Base-by-base conservation (phyloP, 257 asterid species). In the Echites panduratus region DNA sequence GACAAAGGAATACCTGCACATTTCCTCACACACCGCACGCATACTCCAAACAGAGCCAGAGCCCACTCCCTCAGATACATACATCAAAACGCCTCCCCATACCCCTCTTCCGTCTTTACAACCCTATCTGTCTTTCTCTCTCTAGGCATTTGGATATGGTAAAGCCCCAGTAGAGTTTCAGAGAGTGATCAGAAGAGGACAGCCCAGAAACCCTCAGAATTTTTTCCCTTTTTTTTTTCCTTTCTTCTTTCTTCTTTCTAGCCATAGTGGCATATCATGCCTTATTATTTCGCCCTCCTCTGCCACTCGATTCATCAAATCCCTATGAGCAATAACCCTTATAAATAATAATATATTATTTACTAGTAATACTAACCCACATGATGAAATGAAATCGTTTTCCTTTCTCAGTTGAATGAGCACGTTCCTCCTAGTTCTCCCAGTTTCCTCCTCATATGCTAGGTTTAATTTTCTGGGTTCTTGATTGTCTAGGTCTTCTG, bases 1-100 rank as follows among this genome's bases (percentile, higher is more conserved):
- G 97, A 91, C 97, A 87, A 76, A 53, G 82, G 86, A 87, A 85
- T 84, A 88, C 89, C 91, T 87, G 91, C 95, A 87, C 91, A 81
- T 82, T 86, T 87, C 73, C 77, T 69, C 73, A 67, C 71, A 19
- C 71, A 20, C 52, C 57, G 71, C 71, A 67, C 71, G 71, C 71
- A 67, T 67, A 67, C 71, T 67, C 71, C 22, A 67, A 67, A 22
- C 57, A 67, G 57, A 67, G 35, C 5, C 70, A 66, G 70, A 66
- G n/a, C 71, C 71, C 56, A 3, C 44, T 57, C 24, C 56, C 71
- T 27, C 38, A n/a, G 20, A 44, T 43, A 44, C 78, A 77, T 73
- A 80, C 81, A 86, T 81, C 82, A 78, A 63, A n/a, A n/a, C 80
- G 76, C 59, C 63, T n/a, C 79, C 1, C 6, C 8, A 17, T 22